Evolutionary conservation across 2,329 filamentous ascomycete species (phyloP), one percentile per base, ranked within the genome.

Genomic region (Pestalotiopsis sp.): DNA sequence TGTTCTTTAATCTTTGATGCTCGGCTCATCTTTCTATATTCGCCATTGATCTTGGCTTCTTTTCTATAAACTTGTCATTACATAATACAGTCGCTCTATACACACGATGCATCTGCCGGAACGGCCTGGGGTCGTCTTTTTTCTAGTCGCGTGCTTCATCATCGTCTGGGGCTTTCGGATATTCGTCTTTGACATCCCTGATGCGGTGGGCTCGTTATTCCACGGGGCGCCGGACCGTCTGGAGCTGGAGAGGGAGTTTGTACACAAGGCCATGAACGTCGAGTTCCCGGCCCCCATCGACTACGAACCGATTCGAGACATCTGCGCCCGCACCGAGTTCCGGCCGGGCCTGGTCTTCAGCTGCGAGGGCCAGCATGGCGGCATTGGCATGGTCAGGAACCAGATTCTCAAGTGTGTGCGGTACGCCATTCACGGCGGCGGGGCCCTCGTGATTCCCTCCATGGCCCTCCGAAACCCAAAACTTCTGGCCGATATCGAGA

Each of bases 401-500:
- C 80, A 81, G 70, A 81, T 83, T 23, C 71, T 83, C 3, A 81
- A 81, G 63, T 83, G 81, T 71, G 75, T 82, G 4, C 76, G 81
- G 20, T 83, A 81, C 65, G 78, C 81, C 4, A 82, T 82, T 58
- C 74, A 76, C 61, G 80, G 74, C 36, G 81, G 81, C 6, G 81
- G 72, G 45, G 76, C 76, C 0, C 56, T 82, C 1, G 80, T 82
- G 2, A 52, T 82, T 2, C 81, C 81, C 2, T 78, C 77, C 1
- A 81, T 82, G 71, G 74, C 76, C 1, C 65, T 79, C 59, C 76
- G 80, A 39, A 79, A 80, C 65, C 73, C 76, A 14, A 73, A 72
- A 14, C 74, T 81, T 67, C 71, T 78, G 1, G 69, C 74, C 49
- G 77, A 79, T 36, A 79, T 79, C 57, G 74, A 78, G 59, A 78